Conservation (phyloP, 345 rosid species). For the Dipteronia dyeriana region DNA sequence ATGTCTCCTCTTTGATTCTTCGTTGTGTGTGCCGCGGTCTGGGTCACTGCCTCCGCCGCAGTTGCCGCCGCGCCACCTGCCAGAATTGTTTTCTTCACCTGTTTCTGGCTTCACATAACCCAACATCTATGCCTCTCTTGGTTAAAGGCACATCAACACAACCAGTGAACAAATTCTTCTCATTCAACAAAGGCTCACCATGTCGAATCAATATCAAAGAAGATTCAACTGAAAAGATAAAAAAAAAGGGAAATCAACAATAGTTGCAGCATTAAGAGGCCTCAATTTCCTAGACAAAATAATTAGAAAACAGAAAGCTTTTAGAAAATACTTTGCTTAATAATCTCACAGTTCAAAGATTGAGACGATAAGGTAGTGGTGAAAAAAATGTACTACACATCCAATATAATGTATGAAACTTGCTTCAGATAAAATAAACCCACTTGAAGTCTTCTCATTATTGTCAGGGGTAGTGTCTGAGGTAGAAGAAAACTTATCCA, state of each 20-base stretch:
- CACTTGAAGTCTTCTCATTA: slow-evolving; percentile 20
- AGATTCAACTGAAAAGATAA: slow-evolving; percentile 58
- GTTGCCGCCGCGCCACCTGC: too few species aligned
- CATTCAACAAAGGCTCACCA: slow-evolving; percentile 97
- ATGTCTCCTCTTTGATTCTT: too few species aligned
- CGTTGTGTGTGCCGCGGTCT: too few species aligned
- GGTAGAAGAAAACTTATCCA: slow-evolving; percentile 16
- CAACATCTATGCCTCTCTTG: slow-evolving; percentile 81
- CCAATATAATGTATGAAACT: neutral
- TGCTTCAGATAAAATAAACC: neutral
- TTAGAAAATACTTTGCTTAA: neutral
- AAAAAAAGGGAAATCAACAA: neutral
- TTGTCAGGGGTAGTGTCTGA: neutral
- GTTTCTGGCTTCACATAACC: too few species aligned
- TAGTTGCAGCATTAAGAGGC: neutral
- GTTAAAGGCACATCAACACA: slow-evolving; percentile 97
- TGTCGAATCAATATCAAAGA: slow-evolving; percentile 88
- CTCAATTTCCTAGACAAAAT: neutral
- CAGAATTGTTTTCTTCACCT: too few species aligned
- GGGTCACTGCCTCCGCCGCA: too few species aligned
- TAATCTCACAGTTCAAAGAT: neutral
- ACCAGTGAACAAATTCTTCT: slow-evolving; percentile 95
- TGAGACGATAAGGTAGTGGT: neutral
- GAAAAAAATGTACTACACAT: neutral
- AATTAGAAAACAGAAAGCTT: neutral